Percentiles rank a stretch among this genome's conserved stretches.
phyloP scores from a whole-genome alignment of 2,329 filamentous ascomycete genomes.

The Bertia moriformis region DNA sequence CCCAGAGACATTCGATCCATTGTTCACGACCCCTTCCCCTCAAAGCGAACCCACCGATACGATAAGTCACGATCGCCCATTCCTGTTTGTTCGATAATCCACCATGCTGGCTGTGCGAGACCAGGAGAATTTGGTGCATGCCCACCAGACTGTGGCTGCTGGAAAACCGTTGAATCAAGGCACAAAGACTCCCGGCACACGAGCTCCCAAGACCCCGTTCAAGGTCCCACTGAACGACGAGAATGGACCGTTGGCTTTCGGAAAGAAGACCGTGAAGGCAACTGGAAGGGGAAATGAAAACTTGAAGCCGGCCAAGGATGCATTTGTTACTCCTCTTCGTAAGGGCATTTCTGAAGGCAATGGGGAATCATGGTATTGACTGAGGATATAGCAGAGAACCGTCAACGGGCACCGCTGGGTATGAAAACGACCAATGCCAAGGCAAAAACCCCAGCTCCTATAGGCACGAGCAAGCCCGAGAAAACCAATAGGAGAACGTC shows the following conservation, averaged over 20 bases:
- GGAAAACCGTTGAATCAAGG: conserved; percentile 36
- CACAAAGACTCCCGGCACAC: conserved; percentile 43
- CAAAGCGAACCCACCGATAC: too few relatives aligned
- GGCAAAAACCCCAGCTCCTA: conserved; percentile 39
- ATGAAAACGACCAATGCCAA: conserved; percentile 65
- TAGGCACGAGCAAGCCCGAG: conserved; percentile 24
- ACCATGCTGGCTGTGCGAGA: conserved; percentile 47
- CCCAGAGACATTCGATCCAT: too few relatives aligned
- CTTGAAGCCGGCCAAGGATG: conserved; percentile 34
- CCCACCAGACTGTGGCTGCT: conserved; percentile 46
- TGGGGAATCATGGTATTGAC: too few relatives aligned
- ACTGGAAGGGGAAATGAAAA: conserved; percentile 34
- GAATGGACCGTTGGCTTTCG: conserved; percentile 35
- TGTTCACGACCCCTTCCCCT: too few relatives aligned
- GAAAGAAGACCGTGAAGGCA: conserved; percentile 31
- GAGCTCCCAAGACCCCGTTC: conserved; percentile 50
- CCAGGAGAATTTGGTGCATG: conserved; percentile 56
- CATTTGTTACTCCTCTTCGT: conserved; percentile 56
- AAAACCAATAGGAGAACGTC: conserved; percentile 36
- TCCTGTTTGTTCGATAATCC: conserved; percentile 5
- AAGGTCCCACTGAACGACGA: conserved; percentile 51
- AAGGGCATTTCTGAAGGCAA: too few relatives aligned
- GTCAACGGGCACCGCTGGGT: conserved; percentile 50
- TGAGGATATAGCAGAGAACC: conserved; percentile 24
- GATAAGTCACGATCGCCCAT: too few relatives aligned